Conservation (phyloP, 192 early-diverging fungal genomes). For the Physocladia obscura region DNA sequence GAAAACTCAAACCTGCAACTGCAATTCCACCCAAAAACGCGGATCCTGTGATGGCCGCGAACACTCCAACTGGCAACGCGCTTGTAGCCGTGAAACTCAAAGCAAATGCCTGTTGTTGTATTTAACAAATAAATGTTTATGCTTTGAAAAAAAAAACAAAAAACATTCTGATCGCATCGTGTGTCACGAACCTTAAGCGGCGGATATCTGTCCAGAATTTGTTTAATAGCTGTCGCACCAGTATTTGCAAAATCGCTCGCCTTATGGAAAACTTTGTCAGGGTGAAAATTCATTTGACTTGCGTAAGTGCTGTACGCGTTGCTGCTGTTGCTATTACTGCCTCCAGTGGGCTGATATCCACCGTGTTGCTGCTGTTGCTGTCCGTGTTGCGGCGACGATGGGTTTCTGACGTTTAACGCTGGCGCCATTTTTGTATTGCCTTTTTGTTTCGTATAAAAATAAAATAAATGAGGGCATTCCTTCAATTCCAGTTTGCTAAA, state of each 20-base stretch:
- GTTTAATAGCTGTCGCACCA: neutral
- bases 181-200: conserved; percentile 1
- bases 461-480: too few relatives aligned
- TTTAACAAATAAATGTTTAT: too few relatives aligned
- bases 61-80: conserved; percentile 9
- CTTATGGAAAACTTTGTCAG: conserved; percentile 12
- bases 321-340: too few relatives aligned
- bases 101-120: neutral
- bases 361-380: too few relatives aligned
- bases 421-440: too few relatives aligned
- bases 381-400: too few relatives aligned
- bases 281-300: neutral
- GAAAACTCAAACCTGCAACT: conserved; percentile 1
- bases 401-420: too few relatives aligned
- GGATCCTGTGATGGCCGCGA: conserved; percentile 16
- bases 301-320: neutral
- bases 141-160: neutral
- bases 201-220: conserved; percentile 20
- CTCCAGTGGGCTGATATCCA: too few relatives aligned
- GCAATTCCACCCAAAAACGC: conserved; percentile 8
- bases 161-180: too few relatives aligned
- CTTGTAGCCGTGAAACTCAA: neutral
- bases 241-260: conserved; percentile 12
- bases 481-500: too few relatives aligned
- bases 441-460: too few relatives aligned